These are phyloP conservation scores for Nothophaeocryptopus gaeumannii DNA, from an alignment of 2,329 filamentous ascomycete species.

Conservation along the genomic window DNA sequence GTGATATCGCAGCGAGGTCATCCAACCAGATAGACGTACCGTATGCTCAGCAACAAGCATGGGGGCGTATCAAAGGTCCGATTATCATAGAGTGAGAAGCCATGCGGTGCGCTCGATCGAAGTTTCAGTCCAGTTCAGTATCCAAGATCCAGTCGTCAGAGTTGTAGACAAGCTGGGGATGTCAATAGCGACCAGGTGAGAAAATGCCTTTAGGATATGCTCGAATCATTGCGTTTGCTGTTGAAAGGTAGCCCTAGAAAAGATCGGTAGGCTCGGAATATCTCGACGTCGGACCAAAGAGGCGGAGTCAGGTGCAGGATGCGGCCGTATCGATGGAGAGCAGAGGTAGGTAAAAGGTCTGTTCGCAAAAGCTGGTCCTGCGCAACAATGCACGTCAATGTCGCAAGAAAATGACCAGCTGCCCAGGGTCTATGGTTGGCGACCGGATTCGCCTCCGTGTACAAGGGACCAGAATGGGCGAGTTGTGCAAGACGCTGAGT, in stretches of 20 bases:
- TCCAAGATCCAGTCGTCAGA: no score
- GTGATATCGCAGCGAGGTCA: no score
- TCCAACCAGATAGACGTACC: no score
- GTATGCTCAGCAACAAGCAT: no score
- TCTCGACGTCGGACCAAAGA: not conserved
- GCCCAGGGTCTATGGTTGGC: constrained; percentile 13
- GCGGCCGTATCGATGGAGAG: not conserved
- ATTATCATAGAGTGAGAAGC: no score
- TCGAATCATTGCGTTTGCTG: constrained; percentile 1
- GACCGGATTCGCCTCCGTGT: constrained; percentile 5
- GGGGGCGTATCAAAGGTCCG: no score
- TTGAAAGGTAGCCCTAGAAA: not conserved
- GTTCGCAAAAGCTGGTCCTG: not conserved
- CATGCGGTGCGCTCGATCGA: no score
- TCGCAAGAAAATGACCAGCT: constrained; percentile 8
- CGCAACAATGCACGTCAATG: constrained; percentile 7
- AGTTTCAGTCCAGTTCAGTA: no score
- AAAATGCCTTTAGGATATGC: not conserved
- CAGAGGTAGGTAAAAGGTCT: not conserved
- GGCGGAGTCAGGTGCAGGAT: not conserved
- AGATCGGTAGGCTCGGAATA: not conserved
- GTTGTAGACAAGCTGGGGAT: no score
- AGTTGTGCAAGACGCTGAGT: not conserved
- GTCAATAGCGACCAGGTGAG: constrained; percentile 3
- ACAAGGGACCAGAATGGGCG: constrained; percentile 9